Conservation (phyloP, 75 land plant genomes). For the Chamaecyparis obtusa region DNA sequence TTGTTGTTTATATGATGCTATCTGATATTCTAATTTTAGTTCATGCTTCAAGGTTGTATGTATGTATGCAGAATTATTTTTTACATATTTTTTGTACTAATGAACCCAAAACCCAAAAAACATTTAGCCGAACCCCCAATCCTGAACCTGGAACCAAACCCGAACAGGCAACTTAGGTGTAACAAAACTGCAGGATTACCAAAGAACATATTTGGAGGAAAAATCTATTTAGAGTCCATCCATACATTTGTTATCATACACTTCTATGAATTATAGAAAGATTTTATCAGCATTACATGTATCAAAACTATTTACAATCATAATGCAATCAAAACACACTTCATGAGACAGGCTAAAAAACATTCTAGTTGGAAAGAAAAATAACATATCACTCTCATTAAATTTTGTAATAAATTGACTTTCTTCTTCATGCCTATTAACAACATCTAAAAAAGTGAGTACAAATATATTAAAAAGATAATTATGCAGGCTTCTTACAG, state of each 20-base stretch:
- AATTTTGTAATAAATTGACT: background rate
- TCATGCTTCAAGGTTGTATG: too few species aligned
- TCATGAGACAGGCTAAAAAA: background rate
- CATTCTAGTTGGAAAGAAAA: background rate
- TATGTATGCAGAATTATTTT: too few species aligned
- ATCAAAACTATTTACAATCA: background rate
- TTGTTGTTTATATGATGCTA: too few species aligned
- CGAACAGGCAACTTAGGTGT: background rate
- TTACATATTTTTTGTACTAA: too few species aligned
- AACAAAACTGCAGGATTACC: background rate
- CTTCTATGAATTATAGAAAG: background rate
- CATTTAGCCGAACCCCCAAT: too few species aligned
- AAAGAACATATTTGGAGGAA: background rate
- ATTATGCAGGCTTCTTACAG: slow-evolving; percentile 34
- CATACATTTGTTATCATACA: background rate
- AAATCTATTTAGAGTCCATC: background rate
- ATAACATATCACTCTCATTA: background rate
- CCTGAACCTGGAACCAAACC: too few species aligned
- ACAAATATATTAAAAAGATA: background rate
- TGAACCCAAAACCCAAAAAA: too few species aligned
- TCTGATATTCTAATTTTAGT: too few species aligned
- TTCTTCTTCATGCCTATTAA: background rate
- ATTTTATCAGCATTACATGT: background rate
- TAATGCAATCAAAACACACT: background rate
- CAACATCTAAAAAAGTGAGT: background rate